Evolutionary conservation across 139 green algal species (phyloP).

Genomic region (Bryopsis sp.): DNA sequence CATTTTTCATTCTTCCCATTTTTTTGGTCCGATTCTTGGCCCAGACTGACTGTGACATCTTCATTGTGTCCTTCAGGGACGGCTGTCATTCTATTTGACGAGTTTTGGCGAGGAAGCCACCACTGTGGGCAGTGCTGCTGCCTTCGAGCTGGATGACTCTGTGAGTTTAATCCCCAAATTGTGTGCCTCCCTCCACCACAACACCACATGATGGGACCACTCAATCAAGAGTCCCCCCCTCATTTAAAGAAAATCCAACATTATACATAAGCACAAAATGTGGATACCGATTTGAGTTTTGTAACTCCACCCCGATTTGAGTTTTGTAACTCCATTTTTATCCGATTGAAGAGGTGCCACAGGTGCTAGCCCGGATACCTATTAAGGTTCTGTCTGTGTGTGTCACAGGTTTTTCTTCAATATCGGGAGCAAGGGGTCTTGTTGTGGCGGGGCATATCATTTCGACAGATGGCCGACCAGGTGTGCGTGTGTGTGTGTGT

Average conservation of each 20-base stretch:
- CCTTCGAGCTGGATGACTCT: conserved; percentile 54
- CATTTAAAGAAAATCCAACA: too few species aligned
- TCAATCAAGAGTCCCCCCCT: too few species aligned
- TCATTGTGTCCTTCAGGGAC: conserved; percentile 39
- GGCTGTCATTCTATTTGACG: conserved; percentile 94
- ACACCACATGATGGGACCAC: too few species aligned
- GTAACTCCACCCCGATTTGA: not conserved
- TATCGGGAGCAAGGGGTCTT: conserved; percentile 91
- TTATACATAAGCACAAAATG: not conserved
- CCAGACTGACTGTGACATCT: conserved; percentile 3
- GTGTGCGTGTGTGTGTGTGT: conserved; percentile 22
- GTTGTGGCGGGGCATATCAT: conserved; percentile 76
- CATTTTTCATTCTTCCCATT: not conserved
- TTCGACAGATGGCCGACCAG: conserved; percentile 83
- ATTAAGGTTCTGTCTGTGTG: too few species aligned
- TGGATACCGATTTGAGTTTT: conserved; percentile 1
- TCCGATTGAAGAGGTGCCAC: too few species aligned
- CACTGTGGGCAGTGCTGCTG: conserved; percentile 68
- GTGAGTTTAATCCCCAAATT: conserved; percentile 35
- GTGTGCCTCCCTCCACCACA: too few species aligned
- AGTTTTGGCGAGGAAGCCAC: conserved; percentile 82
- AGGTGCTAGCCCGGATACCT: too few species aligned
- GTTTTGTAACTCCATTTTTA: too few species aligned
- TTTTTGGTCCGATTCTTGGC: not conserved
- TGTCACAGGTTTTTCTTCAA: conserved; percentile 65